Evolutionary conservation across 192 early-diverging fungal species (phyloP), one percentile per base, ranked within the genome.

Genomic region (Entrophospora sp.): DNA sequence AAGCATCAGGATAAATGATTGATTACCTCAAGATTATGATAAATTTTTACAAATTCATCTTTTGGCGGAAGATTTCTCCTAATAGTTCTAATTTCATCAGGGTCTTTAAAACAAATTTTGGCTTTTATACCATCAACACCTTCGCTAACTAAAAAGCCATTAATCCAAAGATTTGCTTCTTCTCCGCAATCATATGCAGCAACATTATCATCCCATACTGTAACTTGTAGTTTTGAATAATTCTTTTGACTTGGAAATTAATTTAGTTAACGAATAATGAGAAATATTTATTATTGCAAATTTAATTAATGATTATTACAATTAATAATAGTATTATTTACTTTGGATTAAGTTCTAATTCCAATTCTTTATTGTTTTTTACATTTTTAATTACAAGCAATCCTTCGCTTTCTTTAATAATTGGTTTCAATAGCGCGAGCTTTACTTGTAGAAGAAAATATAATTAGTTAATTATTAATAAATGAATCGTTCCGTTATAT

Each of bases 101-200:
- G 46, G 25, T 81, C 70, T 70, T 88, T 88, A 59, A 72, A 67
- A 14, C 85, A 52, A 25, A 86, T 61, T 10, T 77, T 69, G 10
- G 55, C 59, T 14, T 67, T 62, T 9, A 67, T 45, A 13, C 74
- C 79, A n/a, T n/a, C n/a, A n/a, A n/a, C n/a, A n/a, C n/a, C n/a
- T n/a, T n/a, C n/a, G n/a, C n/a, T n/a, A n/a, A n/a, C n/a, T 8
- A 88, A 66, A 62, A 69, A 84, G 2, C 73, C 58, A 0, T 67
- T 73, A 6, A 89, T 55, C 85, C 89, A 88, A 27, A 67, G 66
- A 0, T 83, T 75, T 28, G 77, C 83, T 49, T 74, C 73, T 6
- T 87, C 82, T 10, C 89, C 89, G 57, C 89, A 68, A 64, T 89
- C 85, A n/a, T 73, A 71, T 1, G 76, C 83, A 25, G 64, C 67